phyloP scores from a whole-genome alignment of 257 asterid genomes.

The Paulownia fortunei region DNA sequence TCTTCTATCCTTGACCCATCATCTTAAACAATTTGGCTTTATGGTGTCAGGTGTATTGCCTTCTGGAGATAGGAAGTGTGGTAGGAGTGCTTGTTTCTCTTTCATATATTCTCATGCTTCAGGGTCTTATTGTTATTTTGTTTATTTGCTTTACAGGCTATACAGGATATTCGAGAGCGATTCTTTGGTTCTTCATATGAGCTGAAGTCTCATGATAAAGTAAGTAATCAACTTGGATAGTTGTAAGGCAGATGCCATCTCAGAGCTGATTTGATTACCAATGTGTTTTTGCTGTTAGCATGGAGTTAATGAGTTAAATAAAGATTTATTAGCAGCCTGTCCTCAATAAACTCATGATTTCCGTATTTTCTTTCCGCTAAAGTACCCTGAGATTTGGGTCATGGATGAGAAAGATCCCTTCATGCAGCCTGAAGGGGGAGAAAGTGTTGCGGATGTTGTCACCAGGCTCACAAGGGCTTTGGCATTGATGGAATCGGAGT shows the following conservation, averaged over 20 bases:
- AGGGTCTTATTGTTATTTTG: conserved; percentile 17
- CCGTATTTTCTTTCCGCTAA: conserved; percentile 26
- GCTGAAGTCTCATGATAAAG: conserved; percentile 88
- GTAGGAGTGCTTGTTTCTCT: not conserved
- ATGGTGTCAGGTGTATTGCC: conserved; percentile 3
- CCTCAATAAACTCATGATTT: conserved; percentile 26
- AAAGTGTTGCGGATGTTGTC: conserved; percentile 95
- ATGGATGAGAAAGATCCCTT: conserved; percentile 93
- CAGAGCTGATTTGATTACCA: conserved; percentile 4
- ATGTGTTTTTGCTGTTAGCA: conserved; percentile 24
- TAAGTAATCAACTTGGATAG: conserved; percentile 43
- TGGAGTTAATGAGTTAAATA: conserved; percentile 6
- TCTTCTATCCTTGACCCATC: not conserved
- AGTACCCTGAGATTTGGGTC: conserved; percentile 92
- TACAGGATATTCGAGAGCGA: conserved; percentile 75
- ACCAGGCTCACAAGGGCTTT: conserved; percentile 77
- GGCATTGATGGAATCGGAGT: conserved; percentile 65
- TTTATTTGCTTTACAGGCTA: conserved; percentile 51
- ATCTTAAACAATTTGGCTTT: not conserved
- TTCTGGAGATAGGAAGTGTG: not conserved
- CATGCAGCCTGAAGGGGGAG: conserved; percentile 91
- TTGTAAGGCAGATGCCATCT: conserved; percentile 22
- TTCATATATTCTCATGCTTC: conserved; percentile 13
- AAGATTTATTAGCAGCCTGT: not conserved
- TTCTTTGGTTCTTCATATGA: conserved; percentile 83